Percentiles rank a stretch among this genome's conserved stretches.
Conservation (phyloP, 305 asterid species). For the Fraxinus greggii region DNA sequence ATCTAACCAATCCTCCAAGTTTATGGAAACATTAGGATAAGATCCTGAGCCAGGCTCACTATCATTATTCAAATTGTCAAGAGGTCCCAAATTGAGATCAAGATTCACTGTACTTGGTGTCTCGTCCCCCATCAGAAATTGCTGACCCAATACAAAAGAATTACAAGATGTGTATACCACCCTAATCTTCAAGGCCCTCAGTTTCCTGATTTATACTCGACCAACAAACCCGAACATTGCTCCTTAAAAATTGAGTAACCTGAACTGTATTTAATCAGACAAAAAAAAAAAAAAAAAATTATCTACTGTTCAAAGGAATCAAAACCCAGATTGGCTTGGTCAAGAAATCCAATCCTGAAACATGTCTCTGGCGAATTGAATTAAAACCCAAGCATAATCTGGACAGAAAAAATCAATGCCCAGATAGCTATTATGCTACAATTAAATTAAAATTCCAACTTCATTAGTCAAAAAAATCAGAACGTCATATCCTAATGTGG, state of each 20-base stretch:
- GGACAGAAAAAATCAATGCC: neutral
- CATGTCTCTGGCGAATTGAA: neutral
- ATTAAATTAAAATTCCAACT: neutral
- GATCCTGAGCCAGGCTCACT: constrained; percentile 25
- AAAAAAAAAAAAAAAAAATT: constrained; percentile 1
- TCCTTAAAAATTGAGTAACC: neutral
- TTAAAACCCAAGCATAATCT: neutral
- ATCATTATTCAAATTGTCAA: constrained; percentile 31
- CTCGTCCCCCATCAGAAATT: constrained; percentile 40
- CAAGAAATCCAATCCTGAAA: neutral
- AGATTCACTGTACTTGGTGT: constrained; percentile 39
- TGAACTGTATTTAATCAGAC: neutral
- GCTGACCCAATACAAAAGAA: neutral
- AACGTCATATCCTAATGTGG: neutral
- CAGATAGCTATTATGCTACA: neutral
- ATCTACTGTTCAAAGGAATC: constrained; percentile 9
- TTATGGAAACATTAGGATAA: constrained; percentile 27
- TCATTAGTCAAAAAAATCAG: neutral
- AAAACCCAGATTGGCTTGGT: constrained; percentile 20
- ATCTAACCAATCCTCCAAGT: constrained; percentile 42
- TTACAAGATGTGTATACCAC: constrained; percentile 3
- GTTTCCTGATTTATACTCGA: neutral
- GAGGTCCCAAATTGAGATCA: constrained; percentile 54
- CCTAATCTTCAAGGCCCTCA: constrained; percentile 4
- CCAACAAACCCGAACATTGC: neutral